These are phyloP conservation scores for Lathyrus oleraceus DNA, from an alignment of 306 rosid genomes.

Conservation along the genomic window DNA sequence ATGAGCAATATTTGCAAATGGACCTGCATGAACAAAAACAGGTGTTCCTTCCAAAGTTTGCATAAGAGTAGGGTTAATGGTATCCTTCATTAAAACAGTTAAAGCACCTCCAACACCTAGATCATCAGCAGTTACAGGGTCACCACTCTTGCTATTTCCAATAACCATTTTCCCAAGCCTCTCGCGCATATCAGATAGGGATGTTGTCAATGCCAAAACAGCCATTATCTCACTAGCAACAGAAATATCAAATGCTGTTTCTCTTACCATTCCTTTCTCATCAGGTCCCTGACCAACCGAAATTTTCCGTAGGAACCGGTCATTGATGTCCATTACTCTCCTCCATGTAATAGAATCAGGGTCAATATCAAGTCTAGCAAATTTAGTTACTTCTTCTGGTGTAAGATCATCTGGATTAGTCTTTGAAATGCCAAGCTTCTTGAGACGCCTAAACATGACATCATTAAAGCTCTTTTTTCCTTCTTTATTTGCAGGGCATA, in stretches of 20 bases:
- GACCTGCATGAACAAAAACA: constrained; percentile 99
- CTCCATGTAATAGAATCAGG: constrained; percentile 92
- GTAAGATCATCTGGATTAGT: constrained; percentile 84
- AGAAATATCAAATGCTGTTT: constrained; percentile 93
- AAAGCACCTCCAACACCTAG: constrained; percentile 97
- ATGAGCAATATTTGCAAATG: constrained; percentile 94
- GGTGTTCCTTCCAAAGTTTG: constrained; percentile 99
- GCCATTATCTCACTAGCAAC: constrained; percentile 99
- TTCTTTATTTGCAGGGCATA: constrained; percentile 92
- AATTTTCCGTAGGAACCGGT: constrained; percentile 89
- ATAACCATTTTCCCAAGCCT: constrained; percentile 97
- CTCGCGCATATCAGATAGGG: constrained; percentile 92
- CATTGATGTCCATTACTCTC: constrained; percentile 96
- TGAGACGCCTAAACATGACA: constrained; percentile 85
- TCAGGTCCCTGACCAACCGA: constrained; percentile 92
- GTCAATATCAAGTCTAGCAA: constrained; percentile 92
- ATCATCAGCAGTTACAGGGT: constrained; percentile 91
- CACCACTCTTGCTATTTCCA: constrained; percentile 93
- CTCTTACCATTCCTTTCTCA: constrained; percentile 98
- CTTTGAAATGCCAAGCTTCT: constrained; percentile 80
- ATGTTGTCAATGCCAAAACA: constrained; percentile 91
- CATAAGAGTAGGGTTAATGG: constrained; percentile 96
- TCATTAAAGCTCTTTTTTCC: constrained; percentile 75
- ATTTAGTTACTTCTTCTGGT: constrained; percentile 75
- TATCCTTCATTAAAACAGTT: constrained; percentile 95